Conservation (phyloP, 345 rosid genomes). For the Bruguiera sexangula region DNA sequence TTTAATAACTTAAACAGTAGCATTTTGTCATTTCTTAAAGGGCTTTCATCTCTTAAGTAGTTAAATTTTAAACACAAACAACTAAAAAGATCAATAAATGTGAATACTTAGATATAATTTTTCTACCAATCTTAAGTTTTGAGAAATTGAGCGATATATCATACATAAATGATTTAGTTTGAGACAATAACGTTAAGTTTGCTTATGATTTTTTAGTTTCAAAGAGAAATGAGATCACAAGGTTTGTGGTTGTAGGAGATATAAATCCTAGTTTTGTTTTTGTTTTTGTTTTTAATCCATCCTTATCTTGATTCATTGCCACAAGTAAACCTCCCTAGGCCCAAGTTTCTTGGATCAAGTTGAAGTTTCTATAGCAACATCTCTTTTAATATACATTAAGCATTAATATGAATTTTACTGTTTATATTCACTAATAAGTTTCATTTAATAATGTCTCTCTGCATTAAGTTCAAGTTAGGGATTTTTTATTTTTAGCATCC, state of each 20-base stretch:
- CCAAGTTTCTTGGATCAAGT: too few relatives aligned
- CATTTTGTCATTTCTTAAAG: background rate
- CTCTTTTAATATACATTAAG: too few relatives aligned
- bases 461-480: too few relatives aligned
- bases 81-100: background rate
- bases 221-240: background rate
- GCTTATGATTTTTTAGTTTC: background rate
- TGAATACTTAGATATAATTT: background rate
- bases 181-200: background rate
- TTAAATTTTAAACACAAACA: background rate
- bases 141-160: too few relatives aligned
- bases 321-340: background rate
- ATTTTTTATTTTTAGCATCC: too few relatives aligned
- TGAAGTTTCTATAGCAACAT: background rate
- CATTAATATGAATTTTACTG: too few relatives aligned
- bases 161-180: background rate
- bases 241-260: conserved; percentile 12
- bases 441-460: too few relatives aligned
- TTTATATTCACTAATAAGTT: too few relatives aligned
- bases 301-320: background rate
- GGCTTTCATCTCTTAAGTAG: background rate
- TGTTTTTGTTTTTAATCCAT: background rate
- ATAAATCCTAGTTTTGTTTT: background rate
- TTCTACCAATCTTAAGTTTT: background rate
- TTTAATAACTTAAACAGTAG: background rate